Evolutionary conservation across 148 eudicot genomes (phyloP).

Genomic region (Pharnaceum exiguum): DNA sequence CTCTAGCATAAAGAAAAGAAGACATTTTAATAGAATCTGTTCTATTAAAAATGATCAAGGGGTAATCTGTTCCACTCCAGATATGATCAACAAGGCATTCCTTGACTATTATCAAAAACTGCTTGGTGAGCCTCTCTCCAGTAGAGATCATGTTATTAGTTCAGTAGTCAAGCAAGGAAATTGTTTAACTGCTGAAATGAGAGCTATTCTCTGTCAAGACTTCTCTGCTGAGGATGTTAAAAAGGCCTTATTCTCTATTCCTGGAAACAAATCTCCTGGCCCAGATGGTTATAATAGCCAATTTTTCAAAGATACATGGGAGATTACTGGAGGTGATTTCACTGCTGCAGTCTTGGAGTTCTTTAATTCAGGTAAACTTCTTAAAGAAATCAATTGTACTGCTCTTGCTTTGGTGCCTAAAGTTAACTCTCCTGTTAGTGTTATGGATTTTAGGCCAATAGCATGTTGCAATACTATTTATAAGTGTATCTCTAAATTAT

Average conservation of each 20-base stretch:
- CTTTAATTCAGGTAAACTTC: neutral
- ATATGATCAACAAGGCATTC: no score
- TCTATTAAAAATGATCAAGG: no score
- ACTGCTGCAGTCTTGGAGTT: neutral
- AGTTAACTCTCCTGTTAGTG: neutral
- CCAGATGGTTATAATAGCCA: neutral
- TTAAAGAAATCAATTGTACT: neutral
- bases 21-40: no score
- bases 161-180: no score
- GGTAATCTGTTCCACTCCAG: no score
- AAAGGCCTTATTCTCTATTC: neutral
- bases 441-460: neutral
- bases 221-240: neutral
- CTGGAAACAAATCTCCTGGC: neutral
- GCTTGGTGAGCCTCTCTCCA: no score
- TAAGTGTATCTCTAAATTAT: neutral
- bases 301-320: neutral
- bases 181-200: no score
- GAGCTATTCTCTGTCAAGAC: no score
- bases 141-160: no score
- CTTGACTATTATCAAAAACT: no score
- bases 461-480: neutral
- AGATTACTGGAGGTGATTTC: neutral
- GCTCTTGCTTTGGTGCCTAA: neutral
- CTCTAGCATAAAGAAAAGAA: no score